Base-by-base conservation (phyloP, 768 basidiomycete genomes). In the Lactifluus echinatus region DNA sequence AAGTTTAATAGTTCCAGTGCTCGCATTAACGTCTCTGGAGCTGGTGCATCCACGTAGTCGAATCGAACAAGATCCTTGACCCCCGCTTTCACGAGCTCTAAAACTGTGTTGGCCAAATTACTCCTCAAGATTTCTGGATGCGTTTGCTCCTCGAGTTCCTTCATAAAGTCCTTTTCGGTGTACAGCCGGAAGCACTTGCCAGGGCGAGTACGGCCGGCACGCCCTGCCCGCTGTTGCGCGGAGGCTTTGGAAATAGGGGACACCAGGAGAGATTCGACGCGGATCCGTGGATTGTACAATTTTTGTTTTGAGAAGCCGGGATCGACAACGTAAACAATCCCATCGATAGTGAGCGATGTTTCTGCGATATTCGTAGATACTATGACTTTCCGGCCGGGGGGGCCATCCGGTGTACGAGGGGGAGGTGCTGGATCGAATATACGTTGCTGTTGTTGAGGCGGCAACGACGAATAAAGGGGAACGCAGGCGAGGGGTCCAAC, bases 261-360 rank as follows among this genome's bases (percentile, higher is more conserved):
- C 43, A 98, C 94, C 17, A 97, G 74, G 53, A 99, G 74, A 59
- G 86, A 88, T 74, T 99, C 95, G 19, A 98, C 95, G 46, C 95
- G 85, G 58, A 97, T 96, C 29, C 95, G 81, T 0, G 95, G 96
- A 69, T 97, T 98, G 75, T 98, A 99, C 48, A 98, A 87, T 68
- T 95, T 97, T 72, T 97, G 95, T 72, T 99, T 95, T 33, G 89
- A 93, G 74, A 98, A 96, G 1, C 93, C 94, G 0, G 94, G 92
- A 67, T 97, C 95, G 45, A 97, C 93, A 56, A 97, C 95, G 65
- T 98, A 99, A n/a, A 99, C 94, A 65, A 99, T 97, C 21, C 95
- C 95, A 64, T 99, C 95, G 56, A 99, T 98, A 2, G 95, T 99
- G 42, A 98, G 73, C 2, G 93, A 95, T 2, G 95, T 98, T 72